phyloP scores from a whole-genome alignment of 495 filamentous ascomycete species.

The Amorphotheca resinae region DNA sequence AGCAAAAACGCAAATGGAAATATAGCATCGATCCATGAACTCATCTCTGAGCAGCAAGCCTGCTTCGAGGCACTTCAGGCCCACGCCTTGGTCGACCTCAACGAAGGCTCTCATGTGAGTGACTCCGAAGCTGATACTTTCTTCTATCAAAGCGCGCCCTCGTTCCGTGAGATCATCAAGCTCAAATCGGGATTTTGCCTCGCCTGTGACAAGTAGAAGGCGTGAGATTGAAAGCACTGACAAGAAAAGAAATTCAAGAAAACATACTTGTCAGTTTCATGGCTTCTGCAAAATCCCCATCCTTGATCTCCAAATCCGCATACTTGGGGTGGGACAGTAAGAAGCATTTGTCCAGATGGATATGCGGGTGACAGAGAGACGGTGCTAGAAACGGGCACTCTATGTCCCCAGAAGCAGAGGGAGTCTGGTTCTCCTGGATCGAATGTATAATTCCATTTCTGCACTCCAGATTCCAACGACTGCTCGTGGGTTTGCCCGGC shows the following conservation, averaged over 20 bases:
- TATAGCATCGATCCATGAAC: conserved; percentile 40
- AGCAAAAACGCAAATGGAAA: conserved; percentile 65
- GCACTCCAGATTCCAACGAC: conserved; percentile 15
- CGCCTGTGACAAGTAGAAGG: conserved; percentile 18
- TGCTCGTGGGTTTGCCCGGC: conserved; percentile 13
- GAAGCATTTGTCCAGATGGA: conserved; percentile 68
- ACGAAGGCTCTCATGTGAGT: conserved; percentile 64
- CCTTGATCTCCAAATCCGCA: conserved; percentile 42
- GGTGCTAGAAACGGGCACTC: conserved; percentile 33
- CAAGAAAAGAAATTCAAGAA: conserved; percentile 7
- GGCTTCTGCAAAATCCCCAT: conserved; percentile 56
- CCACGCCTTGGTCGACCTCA: conserved; percentile 55
- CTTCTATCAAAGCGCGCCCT: conserved; percentile 53
- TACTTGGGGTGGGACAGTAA: conserved; percentile 45
- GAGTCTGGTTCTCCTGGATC: conserved; percentile 2
- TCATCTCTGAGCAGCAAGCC: conserved; percentile 44
- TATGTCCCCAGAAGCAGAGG: not conserved
- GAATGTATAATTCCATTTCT: conserved; percentile 12
- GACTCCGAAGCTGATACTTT: conserved; percentile 54
- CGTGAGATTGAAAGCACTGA: not conserved
- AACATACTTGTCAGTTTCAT: conserved; percentile 46
- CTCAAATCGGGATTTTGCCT: conserved; percentile 51
- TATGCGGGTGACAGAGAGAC: conserved; percentile 59
- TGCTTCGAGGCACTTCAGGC: conserved; percentile 43
- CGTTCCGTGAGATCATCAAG: conserved; percentile 45